Percentiles rank a stretch among this genome's conserved stretches.
phyloP scores from a whole-genome alignment of 257 asterid species.

The Forsythia suspensa region DNA sequence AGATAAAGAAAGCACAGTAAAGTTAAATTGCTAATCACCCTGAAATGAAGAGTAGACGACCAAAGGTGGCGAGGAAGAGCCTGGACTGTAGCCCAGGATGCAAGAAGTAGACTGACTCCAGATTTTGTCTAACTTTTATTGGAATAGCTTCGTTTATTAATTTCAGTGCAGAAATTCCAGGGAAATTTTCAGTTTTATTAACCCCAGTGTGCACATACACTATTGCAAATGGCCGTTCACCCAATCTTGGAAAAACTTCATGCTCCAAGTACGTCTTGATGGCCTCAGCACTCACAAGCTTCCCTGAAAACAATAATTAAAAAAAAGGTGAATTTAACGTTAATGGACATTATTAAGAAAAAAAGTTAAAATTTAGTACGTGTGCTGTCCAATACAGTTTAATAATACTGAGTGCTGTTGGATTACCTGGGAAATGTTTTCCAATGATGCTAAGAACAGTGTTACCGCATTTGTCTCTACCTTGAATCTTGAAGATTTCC shows the following conservation, averaged over 20 bases:
- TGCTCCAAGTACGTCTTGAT: no score
- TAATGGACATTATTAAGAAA: no score
- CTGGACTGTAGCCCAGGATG: conserved; percentile 83
- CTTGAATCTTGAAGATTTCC: conserved; percentile 67
- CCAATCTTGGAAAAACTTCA: no score
- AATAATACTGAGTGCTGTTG: no score
- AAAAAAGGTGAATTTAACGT: no score
- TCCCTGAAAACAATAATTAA: no score
- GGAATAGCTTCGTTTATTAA: conserved; percentile 61
- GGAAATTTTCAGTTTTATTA: conserved; percentile 55
- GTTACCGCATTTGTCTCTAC: conserved; percentile 60
- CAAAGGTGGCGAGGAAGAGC: conserved; percentile 70
- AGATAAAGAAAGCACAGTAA: background rate
- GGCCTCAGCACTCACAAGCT: no score
- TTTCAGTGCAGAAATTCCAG: conserved; percentile 59
- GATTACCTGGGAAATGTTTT: conserved; percentile 71
- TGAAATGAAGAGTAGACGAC: conserved; percentile 51
- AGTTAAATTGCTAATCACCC: background rate
- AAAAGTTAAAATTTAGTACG: no score
- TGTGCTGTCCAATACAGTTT: no score
- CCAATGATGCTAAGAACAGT: conserved; percentile 63
- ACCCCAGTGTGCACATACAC: conserved; percentile 14
- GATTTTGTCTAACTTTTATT: conserved; percentile 29
- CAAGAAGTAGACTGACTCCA: conserved; percentile 61
- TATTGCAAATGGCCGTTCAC: background rate